Base-by-base conservation (phyloP, 805 yeast species). In the Torulaspora gathmanii region DNA sequence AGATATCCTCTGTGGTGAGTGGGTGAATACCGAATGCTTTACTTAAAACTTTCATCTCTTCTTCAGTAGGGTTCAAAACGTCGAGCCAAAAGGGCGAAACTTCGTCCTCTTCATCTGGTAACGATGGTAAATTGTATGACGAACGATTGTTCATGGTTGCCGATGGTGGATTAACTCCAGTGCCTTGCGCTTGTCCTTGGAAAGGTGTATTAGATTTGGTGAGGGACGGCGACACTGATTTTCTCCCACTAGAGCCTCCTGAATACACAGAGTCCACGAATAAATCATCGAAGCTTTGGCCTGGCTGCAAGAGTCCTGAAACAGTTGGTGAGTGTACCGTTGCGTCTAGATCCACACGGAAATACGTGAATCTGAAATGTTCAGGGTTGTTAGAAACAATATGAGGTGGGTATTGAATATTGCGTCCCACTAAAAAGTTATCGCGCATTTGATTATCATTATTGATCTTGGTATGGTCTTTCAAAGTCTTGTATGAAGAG, bases 21-120 rank as follows among this genome's bases (percentile, higher is more conserved):
- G 99, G 99, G 65, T 91, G 99, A 45, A 91, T 87, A 1, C 95
- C 95, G 68, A 91, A 91, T 0, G 97, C 81, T 57, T 88, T 88
- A 22, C 95, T 79, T 11, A 91, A 56, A 0, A 84, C 93, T 58
- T 91, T 89, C 95, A 93, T 87, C 64, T 91, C 99, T 54, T 89
- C 97, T 59, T 93, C 98, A 0, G 95, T 86, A 9, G 99, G 99
- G 58, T 87, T 84, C 46, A 86, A 69, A 10, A 91, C 85, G 64
- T 91, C 98, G 9, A 91, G 72, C 99, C 99, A 91, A 72, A 91
- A 89, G 13, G 95, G 90, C 2, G 80, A 71, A 7, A 71, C 71
- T 17, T 74, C 77, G 9, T 45, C 44, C 7, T 49, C 49, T 27
- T 53, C 33, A 4, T 43, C 46, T 3, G 40, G 33, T 4, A 35